These are phyloP conservation scores for Umbelopsis sp. DNA, from an alignment of 192 early-diverging fungal genomes.

Conservation along the genomic window DNA sequence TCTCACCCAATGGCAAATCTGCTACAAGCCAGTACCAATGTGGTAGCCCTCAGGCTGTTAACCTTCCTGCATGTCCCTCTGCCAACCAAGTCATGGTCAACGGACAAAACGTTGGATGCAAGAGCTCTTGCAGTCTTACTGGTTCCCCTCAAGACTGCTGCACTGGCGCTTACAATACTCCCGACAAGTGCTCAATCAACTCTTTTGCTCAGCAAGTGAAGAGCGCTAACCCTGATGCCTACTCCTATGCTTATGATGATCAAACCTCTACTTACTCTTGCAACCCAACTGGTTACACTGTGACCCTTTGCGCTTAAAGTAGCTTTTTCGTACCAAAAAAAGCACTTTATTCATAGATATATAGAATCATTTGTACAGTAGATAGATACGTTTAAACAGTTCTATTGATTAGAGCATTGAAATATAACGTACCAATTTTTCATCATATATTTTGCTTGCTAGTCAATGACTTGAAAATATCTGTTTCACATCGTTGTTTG, in stretches of 20 bases:
- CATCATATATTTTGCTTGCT: too few relatives aligned
- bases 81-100: conserved; percentile 25
- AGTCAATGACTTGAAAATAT: too few relatives aligned
- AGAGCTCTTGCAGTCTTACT: conserved; percentile 29
- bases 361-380: too few relatives aligned
- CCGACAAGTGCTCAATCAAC: conserved; percentile 21
- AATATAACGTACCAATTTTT: too few relatives aligned
- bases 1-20: conserved; percentile 19
- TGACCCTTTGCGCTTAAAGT: conserved; percentile 29
- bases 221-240: conserved; percentile 25
- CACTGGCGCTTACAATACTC: conserved; percentile 24
- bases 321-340: too few relatives aligned
- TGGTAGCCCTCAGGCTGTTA: conserved; percentile 9
- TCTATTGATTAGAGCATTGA: too few relatives aligned
- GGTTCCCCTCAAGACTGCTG: conserved; percentile 29
- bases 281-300: conserved; percentile 24
- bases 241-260: conserved; percentile 40
- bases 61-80: conserved; percentile 28
- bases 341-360: too few relatives aligned
- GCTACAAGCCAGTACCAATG: conserved; percentile 20
- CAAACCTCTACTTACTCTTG: conserved; percentile 34
- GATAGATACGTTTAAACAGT: too few relatives aligned
- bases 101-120: conserved; percentile 31
- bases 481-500: too few relatives aligned
- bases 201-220: conserved; percentile 25